Evolutionary conservation across 1,284 basidiomycete genomes (phyloP), one percentile per base, ranked within the genome.

Genomic region (Hemileia vastatrix): DNA sequence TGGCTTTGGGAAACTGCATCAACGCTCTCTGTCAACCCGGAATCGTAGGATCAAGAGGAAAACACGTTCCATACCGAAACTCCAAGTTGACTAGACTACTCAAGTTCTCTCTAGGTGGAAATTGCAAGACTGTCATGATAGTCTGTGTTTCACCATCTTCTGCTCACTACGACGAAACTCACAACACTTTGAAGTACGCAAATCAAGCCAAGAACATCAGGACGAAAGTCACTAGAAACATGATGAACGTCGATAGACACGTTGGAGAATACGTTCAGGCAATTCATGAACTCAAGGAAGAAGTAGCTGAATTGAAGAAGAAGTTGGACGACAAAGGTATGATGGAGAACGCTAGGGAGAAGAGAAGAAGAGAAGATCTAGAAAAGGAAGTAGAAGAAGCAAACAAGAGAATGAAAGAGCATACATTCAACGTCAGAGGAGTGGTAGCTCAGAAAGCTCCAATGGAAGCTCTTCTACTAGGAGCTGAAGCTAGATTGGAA

Each of bases 261-360:
- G 73, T 75, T 0, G 72, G 70, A 0, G 72, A 76, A 64, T 77
- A 77, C 65, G 88, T 96, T 33, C 87, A 92, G 76, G 89, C 90
- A 57, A 96, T 97, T 71, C 90, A 89, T 74, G 79, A 88, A 62
- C 84, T 92, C 67, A 90, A 90, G 71, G 76, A 81, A 50, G 87
- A 92, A 76, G 84, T 91, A 61, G 82, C 84, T 24, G 88, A 93
- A 69, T 83, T 97, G 67, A 92, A 94, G 76, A 83, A 83, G 36
- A 88, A 87, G 77, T 80, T 95, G 52, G 82, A 85, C 3, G 86
- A 83, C 36, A 73, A 73, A 32, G 71, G 69, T 13, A 73, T 74
- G 48, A 62, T 76, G 57, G 72, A 75, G 57, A 71, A 71, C 31
- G 72, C 71, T 4, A 67, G 67, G 4, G 31, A 87, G 88, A 76